Evolutionary conservation across 2,329 filamentous ascomycete genomes (phyloP).

Genomic region (Fonsecaea multimorphosa): DNA sequence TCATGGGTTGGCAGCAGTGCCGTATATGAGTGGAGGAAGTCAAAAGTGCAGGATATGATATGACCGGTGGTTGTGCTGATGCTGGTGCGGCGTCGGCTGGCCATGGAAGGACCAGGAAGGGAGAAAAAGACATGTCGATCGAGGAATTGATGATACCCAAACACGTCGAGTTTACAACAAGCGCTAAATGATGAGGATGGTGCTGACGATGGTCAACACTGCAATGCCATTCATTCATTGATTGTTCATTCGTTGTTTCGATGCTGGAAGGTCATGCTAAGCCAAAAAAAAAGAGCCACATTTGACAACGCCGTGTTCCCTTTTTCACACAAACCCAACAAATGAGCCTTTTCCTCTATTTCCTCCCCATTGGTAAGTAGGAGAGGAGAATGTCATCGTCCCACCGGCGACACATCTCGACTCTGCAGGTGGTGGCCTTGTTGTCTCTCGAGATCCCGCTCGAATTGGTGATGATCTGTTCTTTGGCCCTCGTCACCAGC

Average conservation of each 20-base stretch:
- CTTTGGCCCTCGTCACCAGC: too few relatives aligned
- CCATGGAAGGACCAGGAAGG: not conserved
- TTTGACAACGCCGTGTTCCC: not conserved
- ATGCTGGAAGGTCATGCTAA: not conserved
- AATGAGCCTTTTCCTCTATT: too few relatives aligned
- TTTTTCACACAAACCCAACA: not conserved
- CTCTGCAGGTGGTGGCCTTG: too few relatives aligned
- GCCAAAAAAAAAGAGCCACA: not conserved
- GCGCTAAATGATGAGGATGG: conserved; percentile 1
- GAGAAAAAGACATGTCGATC: not conserved
- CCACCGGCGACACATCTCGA: conserved; percentile 8
- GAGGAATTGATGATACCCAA: not conserved
- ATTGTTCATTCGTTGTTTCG: not conserved
- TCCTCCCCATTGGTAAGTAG: too few relatives aligned
- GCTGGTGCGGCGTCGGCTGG: not conserved
- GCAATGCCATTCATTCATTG: conserved; percentile 2
- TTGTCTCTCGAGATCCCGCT: conserved; percentile 1
- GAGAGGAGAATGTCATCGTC: conserved; percentile 6
- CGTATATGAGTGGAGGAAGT: not conserved
- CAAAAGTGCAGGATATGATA: not conserved
- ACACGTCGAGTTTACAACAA: not conserved
- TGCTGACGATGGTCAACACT: not conserved
- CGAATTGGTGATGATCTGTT: not conserved
- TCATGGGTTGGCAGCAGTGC: too few relatives aligned
- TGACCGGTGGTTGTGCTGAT: not conserved